These are phyloP conservation scores for Bryoerythrophyllum caledonicum DNA, from an alignment of 225 moss, liverwort and hornwort species.

Conservation along the genomic window DNA sequence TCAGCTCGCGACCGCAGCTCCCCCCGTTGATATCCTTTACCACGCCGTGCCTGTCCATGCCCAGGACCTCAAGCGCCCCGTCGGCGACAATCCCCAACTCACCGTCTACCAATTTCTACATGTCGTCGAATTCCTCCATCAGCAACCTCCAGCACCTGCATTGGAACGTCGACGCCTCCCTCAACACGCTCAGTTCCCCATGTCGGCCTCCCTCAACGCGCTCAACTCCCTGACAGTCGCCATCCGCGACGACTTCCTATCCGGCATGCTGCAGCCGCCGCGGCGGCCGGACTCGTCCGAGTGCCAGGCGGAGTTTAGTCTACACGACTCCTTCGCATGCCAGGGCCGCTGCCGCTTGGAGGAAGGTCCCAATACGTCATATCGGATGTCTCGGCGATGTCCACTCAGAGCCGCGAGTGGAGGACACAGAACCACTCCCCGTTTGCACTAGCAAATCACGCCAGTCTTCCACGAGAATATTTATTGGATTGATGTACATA, in stretches of 20 bases:
- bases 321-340: too few species aligned
- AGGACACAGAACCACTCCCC: too few species aligned
- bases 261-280: not conserved
- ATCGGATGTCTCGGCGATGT: too few species aligned
- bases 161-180: not conserved
- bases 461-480: too few species aligned
- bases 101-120: not conserved
- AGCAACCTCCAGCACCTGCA: not conserved
- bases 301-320: not conserved
- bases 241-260: not conserved
- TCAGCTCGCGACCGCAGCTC: not conserved
- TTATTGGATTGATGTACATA: too few species aligned
- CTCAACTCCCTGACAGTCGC: not conserved
- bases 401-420: too few species aligned
- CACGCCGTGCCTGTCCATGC: not conserved
- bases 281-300: not conserved
- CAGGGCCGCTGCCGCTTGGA: too few species aligned
- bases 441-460: too few species aligned
- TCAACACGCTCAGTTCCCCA: too few species aligned
- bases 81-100: not conserved
- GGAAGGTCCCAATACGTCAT: too few species aligned
- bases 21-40: not conserved
- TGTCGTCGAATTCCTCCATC: not conserved
- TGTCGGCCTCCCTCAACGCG: not conserved
- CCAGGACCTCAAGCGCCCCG: not conserved